These are phyloP conservation scores for Fusarium sp. DNA, from an alignment of 2,329 filamentous ascomycete genomes.

Conservation along the genomic window DNA sequence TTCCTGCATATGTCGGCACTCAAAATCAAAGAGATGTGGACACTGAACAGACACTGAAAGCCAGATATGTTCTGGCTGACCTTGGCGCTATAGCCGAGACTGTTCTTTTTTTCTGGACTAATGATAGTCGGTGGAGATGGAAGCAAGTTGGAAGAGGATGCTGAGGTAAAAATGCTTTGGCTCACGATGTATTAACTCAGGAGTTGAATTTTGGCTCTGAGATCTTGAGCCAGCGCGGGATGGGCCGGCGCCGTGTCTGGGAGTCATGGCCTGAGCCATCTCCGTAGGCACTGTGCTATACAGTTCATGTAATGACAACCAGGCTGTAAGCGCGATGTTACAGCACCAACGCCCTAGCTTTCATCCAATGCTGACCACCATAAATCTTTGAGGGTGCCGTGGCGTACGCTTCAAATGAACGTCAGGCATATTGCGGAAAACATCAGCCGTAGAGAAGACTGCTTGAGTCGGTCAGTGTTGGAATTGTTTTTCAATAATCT, in stretches of 20 bases:
- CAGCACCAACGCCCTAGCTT: conserved; percentile 5
- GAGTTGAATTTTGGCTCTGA: conserved; percentile 3
- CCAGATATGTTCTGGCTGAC: no score
- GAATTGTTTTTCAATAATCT: background rate
- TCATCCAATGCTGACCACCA: conserved; percentile 14
- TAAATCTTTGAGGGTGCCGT: background rate
- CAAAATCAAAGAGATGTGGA: background rate
- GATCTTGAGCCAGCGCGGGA: conserved; percentile 28
- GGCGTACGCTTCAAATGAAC: background rate
- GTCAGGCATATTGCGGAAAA: background rate
- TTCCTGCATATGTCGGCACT: conserved; percentile 4
- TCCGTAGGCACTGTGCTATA: background rate
- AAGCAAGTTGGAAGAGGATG: background rate
- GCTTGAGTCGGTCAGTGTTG: background rate
- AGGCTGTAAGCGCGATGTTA: conserved; percentile 10
- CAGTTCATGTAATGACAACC: background rate
- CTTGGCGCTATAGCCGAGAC: background rate
- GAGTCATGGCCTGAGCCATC: background rate
- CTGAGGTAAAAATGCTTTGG: background rate
- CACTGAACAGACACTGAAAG: background rate
- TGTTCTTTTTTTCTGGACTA: background rate
- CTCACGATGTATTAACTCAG: background rate
- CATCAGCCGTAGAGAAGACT: background rate
- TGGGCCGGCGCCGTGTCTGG: conserved; percentile 35
- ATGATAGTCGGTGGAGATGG: background rate